Conservation (phyloP, 1,284 basidiomycete species). For the Pyrrhoderma lamaoense region DNA sequence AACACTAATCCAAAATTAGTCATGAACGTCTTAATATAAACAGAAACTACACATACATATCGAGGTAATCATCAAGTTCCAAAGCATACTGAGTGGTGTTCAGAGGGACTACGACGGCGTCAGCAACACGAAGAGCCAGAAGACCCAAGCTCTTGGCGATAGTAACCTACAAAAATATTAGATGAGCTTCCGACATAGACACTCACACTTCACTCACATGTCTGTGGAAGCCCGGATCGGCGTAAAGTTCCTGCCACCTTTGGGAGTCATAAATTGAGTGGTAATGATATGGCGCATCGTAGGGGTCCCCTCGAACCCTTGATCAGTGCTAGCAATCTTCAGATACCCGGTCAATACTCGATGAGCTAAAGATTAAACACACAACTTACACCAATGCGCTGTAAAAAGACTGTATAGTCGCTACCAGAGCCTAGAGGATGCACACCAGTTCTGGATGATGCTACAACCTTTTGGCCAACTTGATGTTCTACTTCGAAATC, state of each 20-base stretch:
- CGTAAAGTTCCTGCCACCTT: constrained; percentile 68
- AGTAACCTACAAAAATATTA: constrained; percentile 37
- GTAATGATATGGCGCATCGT: constrained; percentile 72
- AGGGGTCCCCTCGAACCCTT: constrained; percentile 30
- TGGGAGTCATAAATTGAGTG: constrained; percentile 79
- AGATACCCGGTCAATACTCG: constrained; percentile 33
- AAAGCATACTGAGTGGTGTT: constrained; percentile 70
- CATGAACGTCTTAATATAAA: neutral
- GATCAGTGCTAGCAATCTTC: constrained; percentile 30
- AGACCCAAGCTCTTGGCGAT: constrained; percentile 59
- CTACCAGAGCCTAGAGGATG: constrained; percentile 49
- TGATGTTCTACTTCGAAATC: constrained; percentile 27
- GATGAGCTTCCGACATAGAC: constrained; percentile 1
- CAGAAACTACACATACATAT: constrained; percentile 31
- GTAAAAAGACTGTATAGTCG: constrained; percentile 80
- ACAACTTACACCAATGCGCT: constrained; percentile 43
- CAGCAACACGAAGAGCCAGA: constrained; percentile 52
- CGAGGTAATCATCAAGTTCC: constrained; percentile 42
- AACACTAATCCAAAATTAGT: constrained; percentile 24
- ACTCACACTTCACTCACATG: constrained; percentile 39
- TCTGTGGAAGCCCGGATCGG: constrained; percentile 68
- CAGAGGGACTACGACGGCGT: constrained; percentile 57
- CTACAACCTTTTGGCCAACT: constrained; percentile 22
- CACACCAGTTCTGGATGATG: constrained; percentile 26
- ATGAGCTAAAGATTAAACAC: constrained; percentile 34